Conservation (phyloP, 345 rosid species). For the Clarkia xantiana region DNA sequence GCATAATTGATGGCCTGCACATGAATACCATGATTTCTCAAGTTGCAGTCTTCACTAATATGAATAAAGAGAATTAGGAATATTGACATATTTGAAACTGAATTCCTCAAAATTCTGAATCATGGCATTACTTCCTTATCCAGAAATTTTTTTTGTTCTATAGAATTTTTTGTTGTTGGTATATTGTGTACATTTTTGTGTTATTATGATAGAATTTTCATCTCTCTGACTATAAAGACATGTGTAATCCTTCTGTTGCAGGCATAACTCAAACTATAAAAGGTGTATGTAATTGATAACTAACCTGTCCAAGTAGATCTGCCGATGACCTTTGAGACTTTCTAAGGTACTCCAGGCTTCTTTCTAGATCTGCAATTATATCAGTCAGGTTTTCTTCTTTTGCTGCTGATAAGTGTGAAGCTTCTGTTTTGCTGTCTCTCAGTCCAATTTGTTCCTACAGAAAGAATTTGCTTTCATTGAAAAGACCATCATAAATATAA, state of each 20-base stretch:
- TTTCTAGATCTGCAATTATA: conserved; percentile 12
- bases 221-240: too few relatives aligned
- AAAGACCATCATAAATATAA: neutral
- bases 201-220: too few relatives aligned
- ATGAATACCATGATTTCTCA: neutral
- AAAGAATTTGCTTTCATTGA: neutral
- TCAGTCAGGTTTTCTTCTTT: conserved; percentile 9
- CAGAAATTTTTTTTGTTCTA: too few relatives aligned
- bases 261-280: too few relatives aligned
- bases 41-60: neutral
- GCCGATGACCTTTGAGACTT: conserved; percentile 8
- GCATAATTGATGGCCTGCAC: conserved; percentile 5
- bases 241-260: too few relatives aligned
- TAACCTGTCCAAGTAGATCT: neutral
- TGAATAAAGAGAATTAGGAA: too few relatives aligned
- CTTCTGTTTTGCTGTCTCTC: conserved; percentile 1
- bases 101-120: too few relatives aligned
- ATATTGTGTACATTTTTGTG: too few relatives aligned
- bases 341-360: conserved; percentile 17
- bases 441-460: conserved; percentile 5
- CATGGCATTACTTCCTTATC: too few relatives aligned
- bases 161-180: too few relatives aligned
- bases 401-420: conserved; percentile 6
- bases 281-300: neutral
- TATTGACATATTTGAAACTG: too few relatives aligned